Evolutionary conservation across 257 asterid species (phyloP).

Genomic region (Leonotis leonurus): DNA sequence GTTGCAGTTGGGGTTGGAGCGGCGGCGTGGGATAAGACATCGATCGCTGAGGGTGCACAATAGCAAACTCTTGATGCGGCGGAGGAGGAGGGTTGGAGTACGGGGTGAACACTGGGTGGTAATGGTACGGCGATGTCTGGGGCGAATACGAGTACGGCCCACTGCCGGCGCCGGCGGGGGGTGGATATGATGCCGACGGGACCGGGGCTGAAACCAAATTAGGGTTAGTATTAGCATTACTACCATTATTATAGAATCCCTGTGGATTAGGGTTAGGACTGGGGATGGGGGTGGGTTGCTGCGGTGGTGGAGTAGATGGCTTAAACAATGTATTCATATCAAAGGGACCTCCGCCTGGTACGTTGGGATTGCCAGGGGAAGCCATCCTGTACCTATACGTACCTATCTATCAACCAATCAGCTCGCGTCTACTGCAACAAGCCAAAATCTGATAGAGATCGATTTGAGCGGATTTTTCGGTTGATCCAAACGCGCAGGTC

Average conservation of each 20-base stretch:
- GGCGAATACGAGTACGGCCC: slow-evolving; percentile 43
- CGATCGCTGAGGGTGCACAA: slow-evolving; percentile 70
- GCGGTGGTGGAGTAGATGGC: slow-evolving; percentile 41
- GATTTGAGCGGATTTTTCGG: slow-evolving; percentile 16
- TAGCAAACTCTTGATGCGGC: slow-evolving; percentile 38
- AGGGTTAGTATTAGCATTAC: slow-evolving; percentile 25
- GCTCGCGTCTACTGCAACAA: neutral
- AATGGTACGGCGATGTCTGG: slow-evolving; percentile 47
- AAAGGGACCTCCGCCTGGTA: slow-evolving; percentile 66
- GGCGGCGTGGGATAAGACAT: slow-evolving; percentile 77
- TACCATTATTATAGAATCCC: slow-evolving; percentile 27
- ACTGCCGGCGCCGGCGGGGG: slow-evolving; percentile 48
- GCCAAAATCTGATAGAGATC: slow-evolving; percentile 7
- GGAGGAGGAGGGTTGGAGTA: slow-evolving; percentile 30
- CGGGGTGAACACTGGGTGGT: slow-evolving; percentile 37
- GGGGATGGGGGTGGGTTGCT: slow-evolving; percentile 21
- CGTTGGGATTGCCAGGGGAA: slow-evolving; percentile 71
- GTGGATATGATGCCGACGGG: slow-evolving; percentile 80
- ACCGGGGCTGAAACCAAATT: slow-evolving; percentile 43
- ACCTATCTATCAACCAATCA: neutral
- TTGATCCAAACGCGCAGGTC: neutral
- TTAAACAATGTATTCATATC: slow-evolving; percentile 69
- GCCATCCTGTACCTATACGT: slow-evolving; percentile 36
- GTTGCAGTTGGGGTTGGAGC: slow-evolving; percentile 48
- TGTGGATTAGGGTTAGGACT: slow-evolving; percentile 44